Base-by-base conservation (phyloP, 345 rosid genomes). In the Pugionium cornutum region DNA sequence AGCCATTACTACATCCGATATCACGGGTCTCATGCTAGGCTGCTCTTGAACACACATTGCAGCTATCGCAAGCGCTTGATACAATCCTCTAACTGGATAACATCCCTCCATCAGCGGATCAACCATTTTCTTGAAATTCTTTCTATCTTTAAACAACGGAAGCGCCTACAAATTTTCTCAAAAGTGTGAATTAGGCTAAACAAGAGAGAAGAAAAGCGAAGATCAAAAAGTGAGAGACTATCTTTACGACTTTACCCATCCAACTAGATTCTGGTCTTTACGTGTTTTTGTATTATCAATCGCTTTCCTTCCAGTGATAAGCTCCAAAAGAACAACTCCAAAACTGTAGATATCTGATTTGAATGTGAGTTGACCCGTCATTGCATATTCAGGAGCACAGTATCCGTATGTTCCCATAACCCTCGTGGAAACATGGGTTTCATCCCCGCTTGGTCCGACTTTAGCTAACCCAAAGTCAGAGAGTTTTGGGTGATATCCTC, bases 1-100 rank as follows among this genome's bases (percentile, higher is more conserved):
- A 46, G 97, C 97, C 69, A 75, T 71, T 46, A 88, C 95, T 9
- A 91, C 97, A 76, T 88, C 92, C 0, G 84, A 58, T 60, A 82
- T 83, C 40, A 62, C 77, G 0, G 97, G 97, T 54, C 97, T 77
- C 84, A 83, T 77, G 57, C 79, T 79, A 33, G 97, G 91, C 70
- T 84, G 84, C 28, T 91, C 96, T 67, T 88, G 96, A 33, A 91
- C 87, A 33, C 97, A 91, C 96, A 91, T 88, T 42, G 97, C 94
- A 45, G 97, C 86, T 41, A 91, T 82, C 6, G 92, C 97, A 53
- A 91, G 82, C 0, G 88, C 88, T 79, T 91, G 96, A 76, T 81
- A 86, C 68, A 91, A 67, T 35, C 89, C 89, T 76, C 82, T 81
- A 8, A 69, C 18, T 2, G 96, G 94, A 73, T 86, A 88, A 41